These are phyloP conservation scores for Oryza nivara DNA, from an alignment of 176 grass and related monocot species.

Conservation along the genomic window DNA sequence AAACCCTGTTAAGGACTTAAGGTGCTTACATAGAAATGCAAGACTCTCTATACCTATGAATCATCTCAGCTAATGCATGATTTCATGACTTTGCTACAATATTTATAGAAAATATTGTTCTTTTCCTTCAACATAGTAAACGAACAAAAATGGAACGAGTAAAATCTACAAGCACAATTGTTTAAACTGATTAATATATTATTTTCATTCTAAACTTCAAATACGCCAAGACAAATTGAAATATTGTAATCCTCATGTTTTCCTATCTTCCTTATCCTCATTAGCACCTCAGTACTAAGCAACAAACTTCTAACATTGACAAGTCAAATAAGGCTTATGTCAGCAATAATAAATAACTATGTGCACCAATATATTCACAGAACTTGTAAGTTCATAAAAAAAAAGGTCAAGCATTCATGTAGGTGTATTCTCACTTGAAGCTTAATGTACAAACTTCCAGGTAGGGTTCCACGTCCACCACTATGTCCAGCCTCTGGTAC, in stretches of 20 bases:
- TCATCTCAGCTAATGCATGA: background rate
- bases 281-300: constrained; percentile 6
- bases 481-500: constrained; percentile 81
- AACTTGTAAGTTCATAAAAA: constrained; percentile 25
- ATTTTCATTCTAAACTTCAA: constrained; percentile 1
- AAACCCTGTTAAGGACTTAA: background rate
- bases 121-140: background rate
- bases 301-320: background rate
- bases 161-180: constrained; percentile 13
- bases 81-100: background rate
- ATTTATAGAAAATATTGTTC: background rate
- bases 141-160: constrained; percentile 8
- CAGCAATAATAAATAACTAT: background rate
- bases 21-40: constrained; percentile 11
- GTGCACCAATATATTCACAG: constrained; percentile 11
- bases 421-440: constrained; percentile 60
- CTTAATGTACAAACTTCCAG: constrained; percentile 86
- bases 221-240: background rate
- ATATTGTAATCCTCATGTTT: background rate
- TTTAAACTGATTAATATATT: background rate
- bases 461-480: constrained; percentile 60
- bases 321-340: constrained; percentile 12
- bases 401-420: constrained; percentile 10
- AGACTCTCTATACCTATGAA: constrained; percentile 13
- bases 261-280: background rate